Conservation (phyloP, 495 filamentous ascomycete species). For the Tetracladium setigerum region DNA sequence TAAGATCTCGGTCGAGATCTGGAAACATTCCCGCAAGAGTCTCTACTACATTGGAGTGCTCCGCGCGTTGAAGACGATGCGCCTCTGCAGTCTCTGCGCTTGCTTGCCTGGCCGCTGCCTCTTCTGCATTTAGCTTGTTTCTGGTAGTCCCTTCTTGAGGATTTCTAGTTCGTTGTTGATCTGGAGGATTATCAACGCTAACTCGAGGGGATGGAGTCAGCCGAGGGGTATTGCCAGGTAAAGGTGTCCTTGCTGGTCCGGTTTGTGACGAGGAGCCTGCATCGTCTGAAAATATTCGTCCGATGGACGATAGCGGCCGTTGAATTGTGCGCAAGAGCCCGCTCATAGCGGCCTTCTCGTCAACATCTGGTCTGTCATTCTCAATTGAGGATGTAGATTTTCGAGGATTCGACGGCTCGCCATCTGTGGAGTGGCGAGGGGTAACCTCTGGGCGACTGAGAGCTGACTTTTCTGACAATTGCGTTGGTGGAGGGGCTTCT, state of each 20-base stretch:
- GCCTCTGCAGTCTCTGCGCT: conserved; percentile 90
- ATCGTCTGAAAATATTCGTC: conserved; percentile 95
- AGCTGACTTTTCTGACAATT: conserved; percentile 54
- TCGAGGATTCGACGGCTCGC: conserved; percentile 41
- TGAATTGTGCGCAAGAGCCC: conserved; percentile 89
- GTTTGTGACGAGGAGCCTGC: conserved; percentile 21
- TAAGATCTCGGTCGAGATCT: conserved; percentile 80
- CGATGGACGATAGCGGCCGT: conserved; percentile 84
- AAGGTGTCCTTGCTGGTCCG: conserved; percentile 49
- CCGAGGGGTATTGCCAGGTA: conserved; percentile 48
- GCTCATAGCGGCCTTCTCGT: conserved; percentile 72
- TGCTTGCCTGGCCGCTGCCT: conserved; percentile 89
- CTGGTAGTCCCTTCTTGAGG: conserved; percentile 26
- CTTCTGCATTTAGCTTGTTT: conserved; percentile 59
- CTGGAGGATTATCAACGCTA: conserved; percentile 33
- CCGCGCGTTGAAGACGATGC: conserved; percentile 69
- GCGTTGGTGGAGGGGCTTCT: conserved; percentile 29
- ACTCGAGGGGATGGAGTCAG: conserved; percentile 45
- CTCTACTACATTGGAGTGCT: conserved; percentile 88
- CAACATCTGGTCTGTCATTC: conserved; percentile 43
- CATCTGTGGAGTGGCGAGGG: conserved; percentile 47
- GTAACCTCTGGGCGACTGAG: conserved; percentile 45
- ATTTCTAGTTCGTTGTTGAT: conserved; percentile 24
- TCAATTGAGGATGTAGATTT: conserved; percentile 31
- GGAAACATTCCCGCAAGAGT: conserved; percentile 91